Conservation (phyloP, 805 yeast genomes). For the Wickerhamiella vanderwaltii region DNA sequence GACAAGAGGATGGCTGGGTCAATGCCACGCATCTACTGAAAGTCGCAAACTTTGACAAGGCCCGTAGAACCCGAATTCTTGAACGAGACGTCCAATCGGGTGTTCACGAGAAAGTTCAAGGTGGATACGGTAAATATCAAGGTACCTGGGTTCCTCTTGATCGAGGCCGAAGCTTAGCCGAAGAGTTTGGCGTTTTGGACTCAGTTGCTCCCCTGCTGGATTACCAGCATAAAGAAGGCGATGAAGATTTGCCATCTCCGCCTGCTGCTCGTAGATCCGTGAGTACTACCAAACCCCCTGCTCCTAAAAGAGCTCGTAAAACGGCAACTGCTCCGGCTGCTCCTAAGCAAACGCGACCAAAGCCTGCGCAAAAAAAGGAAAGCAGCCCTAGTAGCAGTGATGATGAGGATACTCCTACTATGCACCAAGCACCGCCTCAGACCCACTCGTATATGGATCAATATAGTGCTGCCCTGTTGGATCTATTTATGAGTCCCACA, state of each 20-base stretch:
- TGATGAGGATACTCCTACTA: background rate
- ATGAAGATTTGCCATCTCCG: slow-evolving; percentile 40
- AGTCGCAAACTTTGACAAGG: slow-evolving; percentile 89
- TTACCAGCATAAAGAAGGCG: slow-evolving; percentile 42
- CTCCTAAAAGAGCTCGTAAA: slow-evolving; percentile 18
- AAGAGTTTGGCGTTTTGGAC: slow-evolving; percentile 50
- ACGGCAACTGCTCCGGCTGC: slow-evolving; percentile 11
- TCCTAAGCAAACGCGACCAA: background rate
- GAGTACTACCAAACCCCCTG: slow-evolving; percentile 16
- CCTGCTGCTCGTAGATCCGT: slow-evolving; percentile 31
- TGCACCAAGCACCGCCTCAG: background rate
- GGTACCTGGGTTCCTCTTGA: slow-evolving; percentile 83
- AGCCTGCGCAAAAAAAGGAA: slow-evolving; percentile 8
- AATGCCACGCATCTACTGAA: slow-evolving; percentile 93
- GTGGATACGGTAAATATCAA: slow-evolving; percentile 94
- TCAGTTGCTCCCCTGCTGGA: slow-evolving; percentile 55
- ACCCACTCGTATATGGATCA: slow-evolving; percentile 24
- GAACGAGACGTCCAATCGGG: slow-evolving; percentile 91
- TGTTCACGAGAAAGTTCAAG: slow-evolving; percentile 84
- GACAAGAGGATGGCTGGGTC: slow-evolving; percentile 88
- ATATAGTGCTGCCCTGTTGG: slow-evolving; percentile 37
- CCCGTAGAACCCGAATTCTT: slow-evolving; percentile 80
- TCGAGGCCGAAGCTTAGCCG: slow-evolving; percentile 58
- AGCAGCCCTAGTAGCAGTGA: slow-evolving; percentile 10
- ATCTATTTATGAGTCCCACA: slow-evolving; percentile 45